These are phyloP conservation scores for Diaporthe caulivora DNA, from an alignment of 2,329 filamentous ascomycete species.

Conservation along the genomic window DNA sequence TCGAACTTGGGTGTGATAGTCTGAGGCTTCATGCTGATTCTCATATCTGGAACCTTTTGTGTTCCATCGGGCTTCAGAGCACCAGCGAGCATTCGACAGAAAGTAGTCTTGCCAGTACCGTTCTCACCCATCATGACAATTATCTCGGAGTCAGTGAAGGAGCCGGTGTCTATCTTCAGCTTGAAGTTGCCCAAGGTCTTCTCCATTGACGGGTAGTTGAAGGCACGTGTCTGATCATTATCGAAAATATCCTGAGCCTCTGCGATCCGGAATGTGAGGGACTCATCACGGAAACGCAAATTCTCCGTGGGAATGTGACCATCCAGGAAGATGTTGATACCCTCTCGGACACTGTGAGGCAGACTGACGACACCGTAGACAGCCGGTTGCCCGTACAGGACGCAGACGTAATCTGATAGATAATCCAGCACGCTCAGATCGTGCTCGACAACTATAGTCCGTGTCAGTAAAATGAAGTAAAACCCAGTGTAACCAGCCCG, in stretches of 20 bases:
- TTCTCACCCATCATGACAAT: slow-evolving; percentile 99
- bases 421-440: slow-evolving; percentile 99
- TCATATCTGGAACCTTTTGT: slow-evolving; percentile 88
- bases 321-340: slow-evolving; percentile 95
- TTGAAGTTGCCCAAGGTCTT: slow-evolving; percentile 94
- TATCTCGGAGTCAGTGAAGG: slow-evolving; percentile 98
- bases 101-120: slow-evolving; percentile 98
- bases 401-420: slow-evolving; percentile 97
- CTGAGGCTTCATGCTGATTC: slow-evolving; percentile 99
- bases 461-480: not conserved
- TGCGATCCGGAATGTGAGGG: slow-evolving; percentile 92
- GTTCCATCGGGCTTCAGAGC: slow-evolving; percentile 89
- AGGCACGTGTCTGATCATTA: slow-evolving; percentile 85
- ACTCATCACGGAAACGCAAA: slow-evolving; percentile 97
- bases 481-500: no score
- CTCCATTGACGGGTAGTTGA: slow-evolving; percentile 89
- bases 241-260: slow-evolving; percentile 92
- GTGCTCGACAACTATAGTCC: slow-evolving; percentile 84
- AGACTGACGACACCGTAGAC: slow-evolving; percentile 98
- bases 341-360: slow-evolving; percentile 95
- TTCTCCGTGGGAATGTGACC: slow-evolving; percentile 99
- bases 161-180: slow-evolving; percentile 82
- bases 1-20: slow-evolving; percentile 99
- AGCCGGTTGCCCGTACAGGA: slow-evolving; percentile 94
- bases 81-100: slow-evolving; percentile 95